These are phyloP conservation scores for Triglochin maritima DNA, from an alignment of 106 monocot genomes.

Conservation along the genomic window DNA sequence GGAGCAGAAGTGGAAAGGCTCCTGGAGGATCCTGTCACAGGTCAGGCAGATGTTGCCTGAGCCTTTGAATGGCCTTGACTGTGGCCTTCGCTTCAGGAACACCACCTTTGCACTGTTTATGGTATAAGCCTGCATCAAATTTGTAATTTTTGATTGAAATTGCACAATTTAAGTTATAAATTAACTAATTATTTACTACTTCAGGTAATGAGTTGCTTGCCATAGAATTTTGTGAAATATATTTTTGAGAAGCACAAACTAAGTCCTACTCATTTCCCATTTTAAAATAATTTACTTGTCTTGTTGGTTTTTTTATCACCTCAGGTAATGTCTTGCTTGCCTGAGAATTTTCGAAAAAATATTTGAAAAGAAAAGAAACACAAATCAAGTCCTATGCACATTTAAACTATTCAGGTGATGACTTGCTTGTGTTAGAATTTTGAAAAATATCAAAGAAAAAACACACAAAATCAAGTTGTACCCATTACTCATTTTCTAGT, in stretches of 20 bases:
- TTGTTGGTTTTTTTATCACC: too few species aligned
- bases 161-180: neutral
- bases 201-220: too few species aligned
- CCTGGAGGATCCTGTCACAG: slow-evolving; percentile 88
- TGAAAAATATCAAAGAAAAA: too few species aligned
- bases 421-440: neutral
- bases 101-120: slow-evolving; percentile 95
- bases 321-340: too few species aligned
- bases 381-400: neutral
- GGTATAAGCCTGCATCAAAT: slow-evolving; percentile 51
- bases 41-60: slow-evolving; percentile 72
- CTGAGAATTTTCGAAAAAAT: too few species aligned
- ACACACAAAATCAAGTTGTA: too few species aligned
- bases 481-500: too few species aligned
- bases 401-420: neutral
- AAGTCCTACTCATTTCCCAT: neutral
- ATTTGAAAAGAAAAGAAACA: neutral
- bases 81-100: slow-evolving; percentile 83
- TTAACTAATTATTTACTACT: too few species aligned
- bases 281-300: too few species aligned
- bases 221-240: too few species aligned
- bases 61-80: slow-evolving; percentile 83
- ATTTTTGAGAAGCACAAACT: neutral
- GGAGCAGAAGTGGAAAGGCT: slow-evolving; percentile 84
- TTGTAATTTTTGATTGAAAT: neutral